Evolutionary conservation across 2,329 filamentous ascomycete genomes (phyloP), one percentile per base, ranked within the genome.

Genomic region (Cladosporium sp.): DNA sequence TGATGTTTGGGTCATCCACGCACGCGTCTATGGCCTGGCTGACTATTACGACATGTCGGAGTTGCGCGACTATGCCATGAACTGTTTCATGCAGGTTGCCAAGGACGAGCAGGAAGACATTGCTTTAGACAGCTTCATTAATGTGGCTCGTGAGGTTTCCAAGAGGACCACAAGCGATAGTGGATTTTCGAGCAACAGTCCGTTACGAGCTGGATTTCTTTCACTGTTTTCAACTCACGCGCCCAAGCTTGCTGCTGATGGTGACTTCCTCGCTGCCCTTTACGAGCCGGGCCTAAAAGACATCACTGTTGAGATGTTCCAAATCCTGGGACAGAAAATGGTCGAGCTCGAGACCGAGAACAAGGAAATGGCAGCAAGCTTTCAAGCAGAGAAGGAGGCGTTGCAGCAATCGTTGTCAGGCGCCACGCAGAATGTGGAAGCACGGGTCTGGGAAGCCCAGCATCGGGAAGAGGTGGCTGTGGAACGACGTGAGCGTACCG

Each of bases 161-260:
- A 28, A 19, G 24, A 45, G 3, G 13, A 45, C 42, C 22, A 28
- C 4, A 7, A 13, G 42, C 5, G 3, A 10, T 1, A 15, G n/a
- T 28, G 42, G 24, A 5, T 24, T 25, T 4, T n/a, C 42, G 2
- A 25, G 5, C 3, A 22, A 45, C 1, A 17, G 20, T 28, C 10
- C n/a, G 28, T 15, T 50, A 40, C 35, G 32, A 17, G 5, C 32
- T 9, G 12, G 10, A 2, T 34, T 53, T 9, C 24, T 45, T 22
- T 45, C 42, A 12, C 42, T 45, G 15, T 55, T 24, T 42, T 75
- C 75, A 35, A 74, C 75, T 4, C 42, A 55, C 17, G 40, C 56
- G 13, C n/a, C 37, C 3, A 50, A 57, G 7, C 37, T 62, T 19
- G 45, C 32, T 17, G 10, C 32, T 4, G 34, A 56, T 15, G 25